These are phyloP conservation scores for Naegleria gruberi DNA, from an alignment of 208 protist genomes.

Conservation along the genomic window DNA sequence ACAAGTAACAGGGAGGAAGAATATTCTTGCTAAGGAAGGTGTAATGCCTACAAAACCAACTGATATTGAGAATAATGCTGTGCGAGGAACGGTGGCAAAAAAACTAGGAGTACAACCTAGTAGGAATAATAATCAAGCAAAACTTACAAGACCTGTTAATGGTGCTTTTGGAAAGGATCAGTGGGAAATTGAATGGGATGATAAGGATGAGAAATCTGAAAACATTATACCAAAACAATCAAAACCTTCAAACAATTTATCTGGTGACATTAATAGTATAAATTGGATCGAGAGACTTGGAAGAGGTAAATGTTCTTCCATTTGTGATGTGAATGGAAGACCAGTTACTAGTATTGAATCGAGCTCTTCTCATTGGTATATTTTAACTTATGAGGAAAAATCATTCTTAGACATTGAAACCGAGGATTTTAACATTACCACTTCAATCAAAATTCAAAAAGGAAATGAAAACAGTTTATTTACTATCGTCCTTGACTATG, in stretches of 20 bases:
- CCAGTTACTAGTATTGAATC: background rate
- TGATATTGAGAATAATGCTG: background rate
- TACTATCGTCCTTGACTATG: background rate
- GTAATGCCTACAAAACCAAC: background rate
- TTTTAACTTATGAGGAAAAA: background rate
- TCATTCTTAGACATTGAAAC: background rate
- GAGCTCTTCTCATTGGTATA: background rate
- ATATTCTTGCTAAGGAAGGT: background rate
- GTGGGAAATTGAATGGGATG: background rate
- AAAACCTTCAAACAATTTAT: background rate
- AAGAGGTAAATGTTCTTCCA: background rate
- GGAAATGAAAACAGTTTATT: background rate
- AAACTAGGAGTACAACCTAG: background rate
- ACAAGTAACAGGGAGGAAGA: background rate
- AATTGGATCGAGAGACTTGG: constrained; percentile 8
- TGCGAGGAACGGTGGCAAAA: background rate
- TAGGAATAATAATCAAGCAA: background rate
- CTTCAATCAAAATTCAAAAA: background rate
- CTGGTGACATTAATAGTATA: background rate
- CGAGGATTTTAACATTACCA: background rate
- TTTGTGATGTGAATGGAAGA: background rate
- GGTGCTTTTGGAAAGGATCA: background rate
- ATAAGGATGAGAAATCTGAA: background rate
- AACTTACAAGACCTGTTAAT: background rate
- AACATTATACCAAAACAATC: background rate